A percentile compares a stretch with the other conserved stretches of the same genome.
These are phyloP conservation scores for Dissophora globulifera DNA, from an alignment of 192 early-diverging fungal genomes.

Conservation along the genomic window DNA sequence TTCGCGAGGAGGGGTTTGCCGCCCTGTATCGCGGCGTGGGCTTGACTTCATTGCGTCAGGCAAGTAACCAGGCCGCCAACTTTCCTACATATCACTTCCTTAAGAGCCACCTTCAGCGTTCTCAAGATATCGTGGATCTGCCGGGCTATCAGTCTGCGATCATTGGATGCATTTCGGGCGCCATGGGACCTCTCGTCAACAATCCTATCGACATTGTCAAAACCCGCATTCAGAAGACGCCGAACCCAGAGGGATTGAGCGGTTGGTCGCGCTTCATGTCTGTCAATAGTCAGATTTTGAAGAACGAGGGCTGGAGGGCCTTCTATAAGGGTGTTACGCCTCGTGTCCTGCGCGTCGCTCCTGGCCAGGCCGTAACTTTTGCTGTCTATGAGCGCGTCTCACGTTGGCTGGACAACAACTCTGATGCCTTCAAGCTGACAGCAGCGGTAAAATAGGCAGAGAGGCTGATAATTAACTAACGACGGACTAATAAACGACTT, in stretches of 20 bases:
- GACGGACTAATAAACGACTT: too few relatives aligned
- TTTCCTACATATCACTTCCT: conserved; percentile 97
- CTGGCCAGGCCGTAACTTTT: conserved; percentile 97
- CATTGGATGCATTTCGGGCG: conserved; percentile 91
- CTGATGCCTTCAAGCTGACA: conserved; percentile 41
- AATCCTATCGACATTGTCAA: conserved; percentile 99
- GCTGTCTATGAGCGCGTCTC: conserved; percentile 94
- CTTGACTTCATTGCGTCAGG: conserved; percentile 93
- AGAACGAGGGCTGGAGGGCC: conserved; percentile 90
- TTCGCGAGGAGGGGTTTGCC: conserved; percentile 87
- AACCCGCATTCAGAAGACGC: conserved; percentile 94
- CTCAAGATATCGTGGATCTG: conserved; percentile 77
- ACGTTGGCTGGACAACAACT: conserved; percentile 68
- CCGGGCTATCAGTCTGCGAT: conserved; percentile 92
- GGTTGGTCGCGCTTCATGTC: conserved; percentile 83
- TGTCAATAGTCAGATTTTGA: conserved; percentile 80
- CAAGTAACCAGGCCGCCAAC: conserved; percentile 98
- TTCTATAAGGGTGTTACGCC: conserved; percentile 98
- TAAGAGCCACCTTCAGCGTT: conserved; percentile 73
- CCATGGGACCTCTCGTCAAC: conserved; percentile 92
- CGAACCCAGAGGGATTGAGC: conserved; percentile 69
- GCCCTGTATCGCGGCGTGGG: conserved; percentile 95
- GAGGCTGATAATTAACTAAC: too few relatives aligned
- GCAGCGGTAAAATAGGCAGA: conserved; percentile 25
- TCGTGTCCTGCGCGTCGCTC: conserved; percentile 92